Evolutionary conservation across 2,329 filamentous ascomycete genomes (phyloP), one percentile per base, ranked within the genome.

Genomic region (Colletotrichum paranaense): DNA sequence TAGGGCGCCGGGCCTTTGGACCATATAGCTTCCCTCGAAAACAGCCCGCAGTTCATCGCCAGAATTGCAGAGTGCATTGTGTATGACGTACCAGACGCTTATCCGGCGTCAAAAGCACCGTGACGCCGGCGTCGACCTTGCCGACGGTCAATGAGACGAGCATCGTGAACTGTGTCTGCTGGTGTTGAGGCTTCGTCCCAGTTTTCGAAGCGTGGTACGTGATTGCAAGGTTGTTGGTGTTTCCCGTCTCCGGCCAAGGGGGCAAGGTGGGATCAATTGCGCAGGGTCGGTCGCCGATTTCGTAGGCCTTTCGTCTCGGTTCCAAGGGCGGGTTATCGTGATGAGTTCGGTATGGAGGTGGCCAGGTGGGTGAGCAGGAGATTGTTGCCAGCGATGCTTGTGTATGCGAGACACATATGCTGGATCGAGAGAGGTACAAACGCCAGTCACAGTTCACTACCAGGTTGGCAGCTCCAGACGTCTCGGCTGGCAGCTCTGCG

Each of bases 51-150:
- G 8, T 53, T 35, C 67, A 67, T 62, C 26, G 35, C 42, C 19
- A 65, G 19, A 12, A 49, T 19, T 24, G 22, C n/a, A 30, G 42
- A 14, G 19, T 11, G 19, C 32, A 24, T 67, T 30, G 19, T 9
- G n/a, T 69, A 74, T 58, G 74, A 84, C 92, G 80, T 91, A 98
- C 96, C 79, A 99, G 89, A 81, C 97, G 93, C 85, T 98, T 98
- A 84, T 99, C 97, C 81, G 97, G 94, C 60, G 97, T 99, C 80
- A 99, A 87, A 68, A 99, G 92, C 75, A 99, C 97, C 62, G 97
- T 97, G 81, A 99, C 96, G 85, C 97, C 97, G 80, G 97, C 97
- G 85, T 99, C 97, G 85, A 99, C 97, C 88, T 99, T 99, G 88
- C 97, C 97, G 84, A 99, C 97, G 63, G 96, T 98, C 82, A 99